Evolutionary conservation across 140 eudicot species (phyloP), one percentile per base, ranked within the genome.

Genomic region (Senecio squalidus): DNA sequence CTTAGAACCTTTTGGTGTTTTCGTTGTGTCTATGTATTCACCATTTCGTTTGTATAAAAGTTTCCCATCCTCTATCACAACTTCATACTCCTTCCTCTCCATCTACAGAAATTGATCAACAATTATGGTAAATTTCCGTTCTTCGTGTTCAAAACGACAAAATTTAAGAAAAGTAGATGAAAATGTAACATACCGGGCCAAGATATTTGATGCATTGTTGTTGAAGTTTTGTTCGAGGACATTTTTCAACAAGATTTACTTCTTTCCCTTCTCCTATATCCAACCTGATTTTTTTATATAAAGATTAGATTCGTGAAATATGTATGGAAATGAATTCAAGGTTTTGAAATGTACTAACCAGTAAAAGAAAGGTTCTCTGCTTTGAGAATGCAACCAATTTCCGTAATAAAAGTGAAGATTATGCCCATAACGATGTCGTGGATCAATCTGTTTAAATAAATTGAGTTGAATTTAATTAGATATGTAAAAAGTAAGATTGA

Each of bases 211-310:
- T 93, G 81, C 99, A 93, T 50, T 93, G 99, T 60, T 84, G 89
- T 55, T 82, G 99, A 70, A 93, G 96, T 71, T 87, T 93, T 13
- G 69, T 65, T 48, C 99, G 82, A 28, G 96, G 56, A 67, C 99
- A 93, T 56, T 84, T 84, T 45, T 93, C 96, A 25, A 75, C 67
- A 45, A 88, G 74, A 75, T 84, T 88, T 24, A 84, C 84, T 34
- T 93, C 99, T 50, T 74, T 93, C 18, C 99, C 99, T 76, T 93
- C 99, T 61, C 99, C 99, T 44, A 93, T 82, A 76, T 93, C 96
- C 48, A 93, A 77, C 98, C 98, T 91, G 80, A 66, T 40, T 64
- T 26, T 59, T 39, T 2, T 13, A 4, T 8, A 0, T 11, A 21
- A 18, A 55, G 24, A 30, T 55, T 53, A 68, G 54, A 27, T 51